Evolutionary conservation across 108 stramenopile species (phyloP), one percentile per base, ranked within the genome.

Genomic region (Pseudonitzschia pungens): DNA sequence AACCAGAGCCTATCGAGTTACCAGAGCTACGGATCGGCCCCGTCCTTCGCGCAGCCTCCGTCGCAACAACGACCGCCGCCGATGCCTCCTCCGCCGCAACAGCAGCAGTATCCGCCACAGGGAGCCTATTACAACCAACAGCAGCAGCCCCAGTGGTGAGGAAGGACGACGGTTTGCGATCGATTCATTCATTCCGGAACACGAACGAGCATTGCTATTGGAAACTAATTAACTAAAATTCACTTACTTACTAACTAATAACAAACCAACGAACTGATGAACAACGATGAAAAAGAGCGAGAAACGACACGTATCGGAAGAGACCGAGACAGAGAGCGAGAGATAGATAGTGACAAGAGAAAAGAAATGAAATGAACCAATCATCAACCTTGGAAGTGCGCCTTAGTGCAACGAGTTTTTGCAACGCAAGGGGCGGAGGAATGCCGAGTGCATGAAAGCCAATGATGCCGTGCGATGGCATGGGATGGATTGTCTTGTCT

Each of bases 1-100:
- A 66, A 21, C 24, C 70, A 75, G 51, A 64, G 70, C 24, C 24
- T 73, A 20, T 74, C 71, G 27, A 83, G 83, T 63, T 67, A 67
- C 36, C 66, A 67, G 66, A 67, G 66, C 48, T 86, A 83, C 60
- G 85, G 85, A 31, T 86, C 85, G 27, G 82, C 85, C 29, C 85
- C 85, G n/a, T 70, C 85, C 65, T 86, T 86, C 76, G 85, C 85
- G 8, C 81, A 77, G 50, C 85, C 85, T 31, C 85, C 85, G 5
- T 68, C 66, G 56, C 68, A 58, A 33, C 73, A 58, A 33, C 73
- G 50, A 40, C 77, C 45, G 51, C 78, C 69, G 45, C 73, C 56
- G 50, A 65, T 33, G 56, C 64, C 29, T 12, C 60, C 12, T 18
- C 62, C 63, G n/a, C 43, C 53, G 5, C 41, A 62, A 44, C 60